Percentiles rank a stretch among this genome's conserved stretches.
These are phyloP conservation scores for Eimeria nieschulzi DNA, from an alignment of 169 alveolate species.

Conservation along the genomic window DNA sequence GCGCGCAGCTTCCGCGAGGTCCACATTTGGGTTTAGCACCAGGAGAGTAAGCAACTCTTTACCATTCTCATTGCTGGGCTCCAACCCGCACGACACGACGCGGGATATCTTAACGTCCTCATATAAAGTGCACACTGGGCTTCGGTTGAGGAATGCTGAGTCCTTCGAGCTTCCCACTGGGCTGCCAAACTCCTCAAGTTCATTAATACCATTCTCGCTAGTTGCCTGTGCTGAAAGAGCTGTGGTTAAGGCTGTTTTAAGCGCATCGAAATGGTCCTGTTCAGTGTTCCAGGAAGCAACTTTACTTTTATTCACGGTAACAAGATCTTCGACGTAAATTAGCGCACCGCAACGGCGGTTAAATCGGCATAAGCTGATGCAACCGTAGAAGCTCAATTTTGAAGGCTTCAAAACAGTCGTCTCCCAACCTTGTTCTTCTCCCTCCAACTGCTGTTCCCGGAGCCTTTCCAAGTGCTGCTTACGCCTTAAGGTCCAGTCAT, in stretches of 20 bases:
- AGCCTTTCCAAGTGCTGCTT: neutral
- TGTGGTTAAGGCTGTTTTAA: neutral
- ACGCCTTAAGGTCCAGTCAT: constrained; percentile 43
- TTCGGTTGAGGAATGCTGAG: neutral
- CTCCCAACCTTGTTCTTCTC: constrained; percentile 35
- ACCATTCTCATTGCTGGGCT: constrained; percentile 8
- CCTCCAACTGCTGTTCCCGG: constrained; percentile 10
- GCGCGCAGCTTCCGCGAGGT: constrained; percentile 31
- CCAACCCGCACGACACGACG: constrained; percentile 14
- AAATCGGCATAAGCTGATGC: constrained; percentile 34
- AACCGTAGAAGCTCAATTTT: constrained; percentile 38
- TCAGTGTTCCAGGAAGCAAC: neutral
- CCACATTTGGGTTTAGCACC: constrained; percentile 8
- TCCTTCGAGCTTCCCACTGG: neutral
- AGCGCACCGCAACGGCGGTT: constrained; percentile 38
- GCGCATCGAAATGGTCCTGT: neutral
- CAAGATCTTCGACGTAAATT: constrained; percentile 40
- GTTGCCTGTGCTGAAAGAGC: neutral
- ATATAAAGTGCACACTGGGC: constrained; percentile 52
- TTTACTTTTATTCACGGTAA: neutral
- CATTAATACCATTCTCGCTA: neutral
- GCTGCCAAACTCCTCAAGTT: neutral
- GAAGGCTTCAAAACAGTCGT: constrained; percentile 31
- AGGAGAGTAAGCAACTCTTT: constrained; percentile 7
- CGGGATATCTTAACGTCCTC: constrained; percentile 42